phyloP scores from a whole-genome alignment of 805 yeast species.

The Kluyveromyces siamensis region DNA sequence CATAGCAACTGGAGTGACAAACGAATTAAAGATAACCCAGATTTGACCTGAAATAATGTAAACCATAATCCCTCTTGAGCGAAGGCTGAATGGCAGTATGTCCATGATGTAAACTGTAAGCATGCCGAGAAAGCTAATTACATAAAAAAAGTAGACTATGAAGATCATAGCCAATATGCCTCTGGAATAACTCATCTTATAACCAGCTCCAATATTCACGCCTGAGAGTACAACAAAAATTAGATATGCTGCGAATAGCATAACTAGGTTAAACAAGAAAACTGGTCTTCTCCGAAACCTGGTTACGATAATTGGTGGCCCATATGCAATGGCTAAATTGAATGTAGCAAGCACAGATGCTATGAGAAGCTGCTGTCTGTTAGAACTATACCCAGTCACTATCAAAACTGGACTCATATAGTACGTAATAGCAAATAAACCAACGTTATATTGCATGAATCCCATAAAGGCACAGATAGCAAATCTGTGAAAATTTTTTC shows the following conservation, averaged over 20 bases:
- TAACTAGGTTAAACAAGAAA: constrained; percentile 29
- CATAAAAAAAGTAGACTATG: constrained; percentile 36
- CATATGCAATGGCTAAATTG: no score
- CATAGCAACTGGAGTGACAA: constrained; percentile 32
- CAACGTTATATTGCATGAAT: constrained; percentile 30
- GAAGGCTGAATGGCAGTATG: constrained; percentile 26
- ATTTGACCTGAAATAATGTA: constrained; percentile 16
- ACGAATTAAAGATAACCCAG: constrained; percentile 26
- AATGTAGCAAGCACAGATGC: constrained; percentile 39
- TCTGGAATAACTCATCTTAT: constrained; percentile 31
- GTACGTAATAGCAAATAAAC: no score
- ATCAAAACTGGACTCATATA: constrained; percentile 28
- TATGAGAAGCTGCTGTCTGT: constrained; percentile 38
- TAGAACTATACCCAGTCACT: constrained; percentile 46
- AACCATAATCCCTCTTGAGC: constrained; percentile 25
- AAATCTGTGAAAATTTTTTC: constrained; percentile 36
- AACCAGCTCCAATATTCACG: constrained; percentile 33
- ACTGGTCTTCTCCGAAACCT: constrained; percentile 30
- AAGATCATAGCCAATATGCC: constrained; percentile 46
- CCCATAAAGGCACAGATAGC: constrained; percentile 24
- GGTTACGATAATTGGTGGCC: no score
- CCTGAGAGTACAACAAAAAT: constrained; percentile 42
- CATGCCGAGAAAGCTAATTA: constrained; percentile 36
- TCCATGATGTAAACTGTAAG: constrained; percentile 40
- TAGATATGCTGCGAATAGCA: constrained; percentile 32